These are phyloP conservation scores for Candida pseudoglaebosa DNA, from an alignment of 805 yeast species.

Conservation along the genomic window DNA sequence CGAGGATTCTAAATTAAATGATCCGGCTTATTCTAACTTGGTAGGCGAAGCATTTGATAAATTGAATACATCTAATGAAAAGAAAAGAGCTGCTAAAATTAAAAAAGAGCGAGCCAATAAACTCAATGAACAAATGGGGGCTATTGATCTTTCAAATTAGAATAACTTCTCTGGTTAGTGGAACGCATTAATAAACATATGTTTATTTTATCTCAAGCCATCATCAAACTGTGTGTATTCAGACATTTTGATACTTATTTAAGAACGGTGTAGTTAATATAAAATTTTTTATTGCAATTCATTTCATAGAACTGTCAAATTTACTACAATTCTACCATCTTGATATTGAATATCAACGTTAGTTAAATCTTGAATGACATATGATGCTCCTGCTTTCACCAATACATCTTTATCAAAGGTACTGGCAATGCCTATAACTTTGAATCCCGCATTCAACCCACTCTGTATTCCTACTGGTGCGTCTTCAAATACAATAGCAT, in stretches of 20 bases:
- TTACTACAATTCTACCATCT: constrained; percentile 1
- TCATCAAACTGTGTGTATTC: too few species aligned
- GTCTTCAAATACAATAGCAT: constrained; percentile 18
- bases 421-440: constrained; percentile 17
- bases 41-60: constrained; percentile 11
- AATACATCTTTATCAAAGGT: constrained; percentile 14
- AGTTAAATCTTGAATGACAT: constrained; percentile 15
- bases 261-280: too few species aligned
- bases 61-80: constrained; percentile 22
- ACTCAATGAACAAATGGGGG: constrained; percentile 28
- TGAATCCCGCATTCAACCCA: constrained; percentile 17
- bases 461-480: constrained; percentile 17
- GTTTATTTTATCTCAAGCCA: too few species aligned
- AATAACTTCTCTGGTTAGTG: too few species aligned
- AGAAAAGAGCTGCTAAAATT: constrained; percentile 31
- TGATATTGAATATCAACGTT: constrained; percentile 5
- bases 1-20: constrained; percentile 11
- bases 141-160: constrained; percentile 14
- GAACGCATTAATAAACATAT: too few species aligned
- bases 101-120: constrained; percentile 37
- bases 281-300: too few species aligned
- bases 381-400: constrained; percentile 15
- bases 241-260: too few species aligned
- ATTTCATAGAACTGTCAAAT: background rate
- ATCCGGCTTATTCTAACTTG: constrained; percentile 7